Conservation (phyloP, 257 asterid species). For the Nicotiana noctiflora region DNA sequence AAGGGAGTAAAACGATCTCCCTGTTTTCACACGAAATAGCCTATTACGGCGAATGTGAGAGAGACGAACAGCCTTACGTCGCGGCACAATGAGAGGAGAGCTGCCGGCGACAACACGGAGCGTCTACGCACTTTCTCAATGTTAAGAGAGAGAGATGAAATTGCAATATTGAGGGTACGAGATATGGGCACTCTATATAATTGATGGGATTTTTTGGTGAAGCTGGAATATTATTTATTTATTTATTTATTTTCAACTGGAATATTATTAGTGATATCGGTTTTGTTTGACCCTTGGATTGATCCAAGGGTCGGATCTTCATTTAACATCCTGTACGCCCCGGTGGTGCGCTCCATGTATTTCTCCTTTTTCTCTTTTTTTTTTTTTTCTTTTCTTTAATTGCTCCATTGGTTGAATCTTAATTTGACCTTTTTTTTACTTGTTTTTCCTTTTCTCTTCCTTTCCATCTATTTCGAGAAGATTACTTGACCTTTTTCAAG, state of each 20-base stretch:
- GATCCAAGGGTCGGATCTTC: conserved; percentile 6
- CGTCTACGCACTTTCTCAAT: not conserved
- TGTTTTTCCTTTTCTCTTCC: not conserved
- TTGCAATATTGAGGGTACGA: not conserved
- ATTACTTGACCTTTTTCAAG: not conserved
- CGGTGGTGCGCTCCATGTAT: conserved; percentile 3
- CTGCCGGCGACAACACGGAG: conserved; percentile 1
- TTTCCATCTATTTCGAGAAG: not conserved
- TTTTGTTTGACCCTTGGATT: not conserved
- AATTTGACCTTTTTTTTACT: not conserved
- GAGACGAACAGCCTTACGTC: not conserved
- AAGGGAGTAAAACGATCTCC: not conserved
- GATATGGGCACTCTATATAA: not conserved
- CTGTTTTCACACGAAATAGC: not conserved
- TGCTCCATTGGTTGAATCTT: too few species aligned
- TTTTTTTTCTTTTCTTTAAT: not conserved
- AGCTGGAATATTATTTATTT: not conserved
- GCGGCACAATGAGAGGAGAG: not conserved
- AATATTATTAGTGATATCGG: not conserved
- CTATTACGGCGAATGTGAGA: not conserved
- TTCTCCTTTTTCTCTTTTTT: not conserved
- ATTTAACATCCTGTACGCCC: not conserved
- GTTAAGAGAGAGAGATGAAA: not conserved
- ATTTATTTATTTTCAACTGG: not conserved
- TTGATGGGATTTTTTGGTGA: not conserved